phyloP scores from a whole-genome alignment of 148 eudicot genomes.

The Pharnaceum exiguum region DNA sequence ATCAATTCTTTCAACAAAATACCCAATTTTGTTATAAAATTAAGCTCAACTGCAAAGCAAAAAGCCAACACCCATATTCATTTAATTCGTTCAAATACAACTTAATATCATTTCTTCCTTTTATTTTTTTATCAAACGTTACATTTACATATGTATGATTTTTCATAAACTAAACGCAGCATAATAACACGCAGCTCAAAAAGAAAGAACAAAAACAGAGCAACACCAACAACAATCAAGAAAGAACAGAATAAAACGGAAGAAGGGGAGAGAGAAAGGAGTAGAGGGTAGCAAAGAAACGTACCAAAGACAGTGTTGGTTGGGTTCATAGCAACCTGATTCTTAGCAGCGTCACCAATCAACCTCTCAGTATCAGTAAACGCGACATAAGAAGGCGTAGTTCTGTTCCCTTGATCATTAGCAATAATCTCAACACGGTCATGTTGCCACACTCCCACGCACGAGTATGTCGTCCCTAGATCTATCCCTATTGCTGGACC shows the following conservation, averaged over 20 bases:
- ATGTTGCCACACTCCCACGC: constrained; percentile 54
- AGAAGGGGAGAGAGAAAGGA: background rate
- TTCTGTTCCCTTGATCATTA: constrained; percentile 47
- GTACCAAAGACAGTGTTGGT: constrained; percentile 47
- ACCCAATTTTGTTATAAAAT: background rate
- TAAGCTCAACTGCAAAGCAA: too few species aligned
- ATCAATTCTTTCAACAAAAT: background rate
- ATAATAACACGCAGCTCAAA: too few species aligned
- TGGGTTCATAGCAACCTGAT: constrained; percentile 52
- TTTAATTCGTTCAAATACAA: too few species aligned
- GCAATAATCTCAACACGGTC: constrained; percentile 52
- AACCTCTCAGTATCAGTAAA: constrained; percentile 45
- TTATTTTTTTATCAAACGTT: too few species aligned
- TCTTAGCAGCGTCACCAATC: constrained; percentile 53
- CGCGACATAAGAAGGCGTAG: constrained; percentile 52
- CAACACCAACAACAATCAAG: too few species aligned
- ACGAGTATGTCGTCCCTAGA: constrained; percentile 48
- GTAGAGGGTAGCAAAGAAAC: too few species aligned
- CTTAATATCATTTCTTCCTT: too few species aligned
- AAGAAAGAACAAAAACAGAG: too few species aligned
- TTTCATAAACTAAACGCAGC: too few species aligned
- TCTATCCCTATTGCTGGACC: constrained; percentile 52
- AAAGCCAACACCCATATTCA: too few species aligned
- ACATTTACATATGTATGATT: too few species aligned
- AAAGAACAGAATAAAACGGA: background rate